Evolutionary conservation across 345 rosid genomes (phyloP), one percentile per base, ranked within the genome.

Genomic region (Dimocarpus longan): DNA sequence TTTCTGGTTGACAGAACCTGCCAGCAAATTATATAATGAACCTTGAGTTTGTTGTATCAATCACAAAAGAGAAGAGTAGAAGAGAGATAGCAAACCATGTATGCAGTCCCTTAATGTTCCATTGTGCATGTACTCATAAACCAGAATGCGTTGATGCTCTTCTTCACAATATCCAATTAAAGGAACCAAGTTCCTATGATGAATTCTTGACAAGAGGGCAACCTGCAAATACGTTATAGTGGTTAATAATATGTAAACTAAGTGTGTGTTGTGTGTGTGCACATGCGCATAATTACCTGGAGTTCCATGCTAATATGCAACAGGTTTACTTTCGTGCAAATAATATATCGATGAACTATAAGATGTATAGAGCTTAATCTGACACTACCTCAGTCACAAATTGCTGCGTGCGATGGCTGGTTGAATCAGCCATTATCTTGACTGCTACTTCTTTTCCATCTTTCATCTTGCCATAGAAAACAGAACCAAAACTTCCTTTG

Each of bases 111-210:
- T 80, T 79, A 97, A 78, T 74, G 90, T 87, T 83, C 99, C 99
- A 70, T 97, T 94, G 89, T 94, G 98, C 99, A 97, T 97, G 68
- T 93, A 97, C 84, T 97, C 98, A 0, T 97, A 97, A 42, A 94
- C 98, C 56, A 97, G 86, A 32, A 97, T 72, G 19, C 93, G 85
- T 52, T 89, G 86, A 50, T 90, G 83, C 54, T 86, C 93, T 84
- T 97, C 98, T 83, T 97, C 94, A 70, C 99, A 97, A 80, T 89
- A 94, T 82, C 99, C 98, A 74, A 97, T 92, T 80, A 97, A 80
- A 54, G 98, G 98, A 77, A 97, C 98, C 89, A 97, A 89, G 85
- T 97, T 93, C 78, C 98, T 88, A 79, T 97, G 99, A 83, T 97
- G 98, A 78, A 97, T 97, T 86, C 98, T 94, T 7, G 99, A 97